phyloP scores from a whole-genome alignment of 140 eudicot species.

The Stevia rebaudiana region DNA sequence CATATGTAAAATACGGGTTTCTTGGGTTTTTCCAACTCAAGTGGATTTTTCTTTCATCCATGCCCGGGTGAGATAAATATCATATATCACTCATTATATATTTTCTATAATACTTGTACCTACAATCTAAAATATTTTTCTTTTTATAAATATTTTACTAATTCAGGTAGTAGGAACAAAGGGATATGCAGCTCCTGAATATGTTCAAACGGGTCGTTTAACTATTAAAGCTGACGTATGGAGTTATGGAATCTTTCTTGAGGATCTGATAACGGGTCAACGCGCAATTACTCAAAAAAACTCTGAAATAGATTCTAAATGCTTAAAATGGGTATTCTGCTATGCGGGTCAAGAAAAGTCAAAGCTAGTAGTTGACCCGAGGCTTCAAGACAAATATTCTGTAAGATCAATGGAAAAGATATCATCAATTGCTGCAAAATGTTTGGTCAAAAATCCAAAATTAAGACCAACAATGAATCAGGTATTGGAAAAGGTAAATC shows the following conservation, averaged over 20 bases:
- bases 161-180: slow-evolving; percentile 41
- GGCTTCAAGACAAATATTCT: slow-evolving; percentile 15
- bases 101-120: no score
- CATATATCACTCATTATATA: no score
- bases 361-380: slow-evolving; percentile 15
- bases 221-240: slow-evolving; percentile 27
- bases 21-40: no score
- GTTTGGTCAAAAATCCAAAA: slow-evolving; percentile 21
- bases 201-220: slow-evolving; percentile 41
- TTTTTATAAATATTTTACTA: background rate
- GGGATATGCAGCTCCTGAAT: slow-evolving; percentile 54
- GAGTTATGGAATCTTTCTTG: slow-evolving; percentile 34
- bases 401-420: slow-evolving; percentile 21
- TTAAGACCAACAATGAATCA: slow-evolving; percentile 26
- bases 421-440: background rate
- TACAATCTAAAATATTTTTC: background rate
- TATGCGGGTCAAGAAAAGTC: slow-evolving; percentile 20
- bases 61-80: no score
- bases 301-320: slow-evolving; percentile 8
- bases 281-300: slow-evolving; percentile 20
- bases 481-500: slow-evolving; percentile 25
- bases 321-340: slow-evolving; percentile 26
- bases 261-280: slow-evolving; percentile 29
- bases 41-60: no score
- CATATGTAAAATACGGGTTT: no score